A percentile compares a stretch with the other conserved stretches of the same genome.
Conservation (phyloP, 192 early-diverging fungal genomes). For the Hyaloraphidium curvatum region DNA sequence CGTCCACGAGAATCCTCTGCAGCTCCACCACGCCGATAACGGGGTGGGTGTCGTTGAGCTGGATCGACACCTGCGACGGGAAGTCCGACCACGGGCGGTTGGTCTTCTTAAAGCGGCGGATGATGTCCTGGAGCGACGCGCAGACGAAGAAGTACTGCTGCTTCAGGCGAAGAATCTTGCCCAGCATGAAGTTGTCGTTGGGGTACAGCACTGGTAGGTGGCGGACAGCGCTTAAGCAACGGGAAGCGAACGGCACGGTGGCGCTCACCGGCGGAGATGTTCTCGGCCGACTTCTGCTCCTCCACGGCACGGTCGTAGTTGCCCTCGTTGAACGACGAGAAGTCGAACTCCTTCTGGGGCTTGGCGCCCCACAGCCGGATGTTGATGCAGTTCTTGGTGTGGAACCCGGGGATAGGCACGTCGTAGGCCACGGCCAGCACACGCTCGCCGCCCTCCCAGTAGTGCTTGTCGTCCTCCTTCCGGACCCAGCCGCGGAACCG, state of each 20-base stretch:
- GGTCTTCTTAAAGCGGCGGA: slow-evolving; percentile 87
- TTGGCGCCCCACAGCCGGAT: slow-evolving; percentile 94
- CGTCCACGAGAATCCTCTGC: slow-evolving; percentile 79
- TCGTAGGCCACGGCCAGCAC: slow-evolving; percentile 94
- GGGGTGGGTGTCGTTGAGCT: slow-evolving; percentile 97
- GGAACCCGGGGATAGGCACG: slow-evolving; percentile 89
- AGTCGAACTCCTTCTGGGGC: slow-evolving; percentile 37
- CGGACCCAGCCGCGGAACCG: slow-evolving; percentile 76
- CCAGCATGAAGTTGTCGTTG: slow-evolving; percentile 93
- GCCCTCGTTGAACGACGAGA: slow-evolving; percentile 52
- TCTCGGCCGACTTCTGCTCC: slow-evolving; percentile 80
- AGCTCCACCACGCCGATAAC: slow-evolving; percentile 85
- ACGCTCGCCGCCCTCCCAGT: slow-evolving; percentile 71
- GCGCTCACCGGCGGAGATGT: too few relatives aligned
- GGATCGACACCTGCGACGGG: slow-evolving; percentile 82
- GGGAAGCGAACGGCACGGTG: too few relatives aligned
- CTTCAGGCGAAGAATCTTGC: slow-evolving; percentile 89
- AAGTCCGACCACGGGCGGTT: slow-evolving; percentile 67
- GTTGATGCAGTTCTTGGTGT: slow-evolving; percentile 86
- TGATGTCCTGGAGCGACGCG: slow-evolving; percentile 44
- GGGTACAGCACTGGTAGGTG: slow-evolving; percentile 92
- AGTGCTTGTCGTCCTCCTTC: slow-evolving; percentile 35
- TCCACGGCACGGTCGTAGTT: slow-evolving; percentile 82
- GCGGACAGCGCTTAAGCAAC: too few relatives aligned
- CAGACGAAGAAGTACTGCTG: slow-evolving; percentile 96